Conservation (phyloP, 1,284 basidiomycete genomes). For the Apiotrichum mycotoxinovorans region DNA sequence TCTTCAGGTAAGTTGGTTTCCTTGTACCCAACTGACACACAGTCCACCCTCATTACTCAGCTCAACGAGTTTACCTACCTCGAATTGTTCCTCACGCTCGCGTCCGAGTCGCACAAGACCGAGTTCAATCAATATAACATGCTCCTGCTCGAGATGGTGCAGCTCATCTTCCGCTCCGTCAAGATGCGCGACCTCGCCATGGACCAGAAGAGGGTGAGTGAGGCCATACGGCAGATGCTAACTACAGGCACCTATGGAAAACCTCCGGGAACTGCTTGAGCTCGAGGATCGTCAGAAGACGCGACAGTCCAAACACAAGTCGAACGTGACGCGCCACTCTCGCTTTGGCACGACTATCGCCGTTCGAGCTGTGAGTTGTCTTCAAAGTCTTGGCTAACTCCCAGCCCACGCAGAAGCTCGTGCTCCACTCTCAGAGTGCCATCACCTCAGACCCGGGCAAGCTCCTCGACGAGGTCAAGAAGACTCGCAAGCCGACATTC, state of each 20-base stretch:
- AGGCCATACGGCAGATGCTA: neutral
- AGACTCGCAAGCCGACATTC: constrained; percentile 59
- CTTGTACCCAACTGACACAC: constrained; percentile 14
- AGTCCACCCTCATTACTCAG: constrained; percentile 65
- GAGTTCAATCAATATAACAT: constrained; percentile 80
- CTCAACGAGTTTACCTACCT: constrained; percentile 70
- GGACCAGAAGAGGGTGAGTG: constrained; percentile 66
- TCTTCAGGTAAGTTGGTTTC: constrained; percentile 61
- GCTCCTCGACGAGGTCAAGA: constrained; percentile 75
- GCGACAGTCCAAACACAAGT: constrained; percentile 49
- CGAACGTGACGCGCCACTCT: constrained; percentile 69
- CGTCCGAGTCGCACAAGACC: constrained; percentile 68
- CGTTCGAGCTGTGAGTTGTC: constrained; percentile 58
- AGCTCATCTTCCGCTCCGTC: constrained; percentile 75
- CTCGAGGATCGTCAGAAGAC: constrained; percentile 64
- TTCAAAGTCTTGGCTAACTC: neutral
- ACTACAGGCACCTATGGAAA: constrained; percentile 58
- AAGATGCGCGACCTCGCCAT: constrained; percentile 61
- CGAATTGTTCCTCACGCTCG: constrained; percentile 75
- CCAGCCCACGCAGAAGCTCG: constrained; percentile 45
- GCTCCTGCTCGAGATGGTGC: constrained; percentile 81
- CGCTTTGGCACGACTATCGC: constrained; percentile 89
- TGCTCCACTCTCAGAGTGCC: constrained; percentile 79
- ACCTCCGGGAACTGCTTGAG: constrained; percentile 66
- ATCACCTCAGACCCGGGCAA: constrained; percentile 68